Conservation (phyloP, 148 eudicot genomes). For the Rhododendron henanense region DNA sequence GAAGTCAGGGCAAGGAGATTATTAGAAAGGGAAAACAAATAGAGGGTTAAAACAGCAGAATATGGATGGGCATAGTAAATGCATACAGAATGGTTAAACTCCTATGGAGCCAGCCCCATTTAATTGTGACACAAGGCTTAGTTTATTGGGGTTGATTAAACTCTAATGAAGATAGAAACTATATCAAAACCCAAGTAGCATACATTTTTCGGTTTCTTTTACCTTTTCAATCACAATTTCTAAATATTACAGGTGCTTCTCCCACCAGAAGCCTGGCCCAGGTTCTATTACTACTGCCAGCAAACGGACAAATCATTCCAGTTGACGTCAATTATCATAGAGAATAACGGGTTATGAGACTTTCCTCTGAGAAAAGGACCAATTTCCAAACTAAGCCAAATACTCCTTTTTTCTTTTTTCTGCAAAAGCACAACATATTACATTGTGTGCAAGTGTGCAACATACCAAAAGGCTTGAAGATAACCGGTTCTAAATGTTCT, state of each 20-base stretch:
- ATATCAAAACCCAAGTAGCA: not conserved
- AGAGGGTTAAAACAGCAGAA: not conserved
- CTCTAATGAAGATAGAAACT: not conserved
- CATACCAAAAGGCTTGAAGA: not conserved
- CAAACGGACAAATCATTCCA: not conserved
- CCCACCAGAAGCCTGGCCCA: not conserved
- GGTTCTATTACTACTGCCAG: not conserved
- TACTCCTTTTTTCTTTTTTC: not conserved
- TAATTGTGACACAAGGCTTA: not conserved
- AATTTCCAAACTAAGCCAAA: not conserved
- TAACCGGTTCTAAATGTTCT: not conserved
- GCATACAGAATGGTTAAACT: not conserved
- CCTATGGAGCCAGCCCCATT: not conserved
- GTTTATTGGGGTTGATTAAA: not conserved
- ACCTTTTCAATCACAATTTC: not conserved
- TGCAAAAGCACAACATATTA: not conserved
- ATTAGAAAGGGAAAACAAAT: not conserved
- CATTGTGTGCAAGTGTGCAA: not conserved
- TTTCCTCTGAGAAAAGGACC: not conserved
- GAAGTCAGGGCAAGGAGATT: constrained; percentile 5
- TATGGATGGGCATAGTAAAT: not conserved
- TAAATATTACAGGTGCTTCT: not conserved
- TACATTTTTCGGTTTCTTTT: not conserved
- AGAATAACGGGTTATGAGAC: not conserved
- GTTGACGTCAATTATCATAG: not conserved